A percentile compares a stretch with the other conserved stretches of the same genome.
Evolutionary conservation across 2,329 filamentous ascomycete species (phyloP).

Genomic region (Ilyonectria robusta): DNA sequence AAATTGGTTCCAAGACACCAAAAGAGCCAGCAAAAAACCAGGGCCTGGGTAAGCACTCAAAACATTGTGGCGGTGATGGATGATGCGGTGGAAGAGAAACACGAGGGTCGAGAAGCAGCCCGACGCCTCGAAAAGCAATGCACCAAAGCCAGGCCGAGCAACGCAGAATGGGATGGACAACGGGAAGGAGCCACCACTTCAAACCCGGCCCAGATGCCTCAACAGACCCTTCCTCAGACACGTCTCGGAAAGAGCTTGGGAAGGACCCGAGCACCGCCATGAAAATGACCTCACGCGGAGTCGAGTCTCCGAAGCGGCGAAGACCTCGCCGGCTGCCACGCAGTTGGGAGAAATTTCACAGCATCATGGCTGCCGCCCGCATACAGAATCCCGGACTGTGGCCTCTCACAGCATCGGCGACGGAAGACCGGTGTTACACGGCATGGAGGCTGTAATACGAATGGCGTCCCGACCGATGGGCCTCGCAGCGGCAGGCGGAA

Average conservation of each 20-base stretch:
- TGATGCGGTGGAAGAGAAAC: conserved; percentile 46
- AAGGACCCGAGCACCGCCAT: conserved; percentile 8
- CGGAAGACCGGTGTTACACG: conserved; percentile 32
- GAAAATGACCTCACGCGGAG: conserved; percentile 2
- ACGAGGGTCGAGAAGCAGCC: conserved; percentile 18
- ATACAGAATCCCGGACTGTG: conserved; percentile 15
- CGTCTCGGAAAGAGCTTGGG: conserved; percentile 2
- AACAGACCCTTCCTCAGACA: conserved; percentile 16
- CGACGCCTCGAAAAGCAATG: conserved; percentile 6
- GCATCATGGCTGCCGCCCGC: conserved; percentile 21
- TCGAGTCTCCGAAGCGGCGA: neutral
- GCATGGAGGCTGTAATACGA: conserved; percentile 31
- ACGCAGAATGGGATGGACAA: conserved; percentile 2
- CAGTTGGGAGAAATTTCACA: conserved; percentile 15
- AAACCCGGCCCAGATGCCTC: conserved; percentile 1
- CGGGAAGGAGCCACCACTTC: conserved; percentile 21
- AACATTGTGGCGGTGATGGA: conserved; percentile 55
- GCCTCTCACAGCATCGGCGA: conserved; percentile 28
- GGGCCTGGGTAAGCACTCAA: conserved; percentile 50
- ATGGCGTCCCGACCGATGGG: conserved; percentile 23
- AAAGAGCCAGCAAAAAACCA: conserved; percentile 54
- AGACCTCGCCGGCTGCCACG: conserved; percentile 7
- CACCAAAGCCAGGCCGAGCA: neutral
- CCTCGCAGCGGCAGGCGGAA: conserved; percentile 7
- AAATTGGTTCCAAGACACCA: conserved; percentile 60